Base-by-base conservation (phyloP, 2,329 filamentous ascomycete genomes). In the Sclerotinia borealis region DNA sequence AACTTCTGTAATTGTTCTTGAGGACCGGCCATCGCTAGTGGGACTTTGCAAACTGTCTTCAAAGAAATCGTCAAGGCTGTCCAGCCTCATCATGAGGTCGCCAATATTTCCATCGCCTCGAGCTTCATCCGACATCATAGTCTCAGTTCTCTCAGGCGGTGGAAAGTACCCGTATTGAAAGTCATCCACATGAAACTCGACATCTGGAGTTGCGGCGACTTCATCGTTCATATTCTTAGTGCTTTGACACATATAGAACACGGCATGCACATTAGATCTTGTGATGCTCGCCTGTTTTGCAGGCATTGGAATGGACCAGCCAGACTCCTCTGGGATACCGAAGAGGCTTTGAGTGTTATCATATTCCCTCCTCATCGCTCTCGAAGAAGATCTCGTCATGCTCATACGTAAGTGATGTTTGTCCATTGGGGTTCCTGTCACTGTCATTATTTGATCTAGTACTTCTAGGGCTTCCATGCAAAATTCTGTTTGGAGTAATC, bases 351-450 rank as follows among this genome's bases (percentile, higher is more conserved):
- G 90, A 0, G 92, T 96, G 27, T 91, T 88, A 73, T 96, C 93
- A 70, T 96, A 98, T 76, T 98, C 93, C 74, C 97, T 98, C 55
- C 91, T 88, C 56, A 95, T 89, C 0, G 89, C 86, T 70, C 90
- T 89, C 0, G 92, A 95, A 2, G 92, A 92, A 1, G 90, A 88
- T 15, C 91, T 89, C 6, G 92, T 93, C 92, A 99, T 97, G 76
- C 93, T 98, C 96, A 99, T 99, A 45, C 95, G 87, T 64, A 99
- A 79, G 73, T 98, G 92, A 70, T 97, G 92, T 70, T 91, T 92
- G 75, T 98, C 95, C 83, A 96, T 92, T 1, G 93, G 90, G 37
- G 90, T 92, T 5, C 91, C 90, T 0, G 92, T 92, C 80, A 98
- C 93, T 34, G 90, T 91, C 84, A 97, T 96, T 70, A 98, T 95